Conservation (phyloP, 2,329 filamentous ascomycete species). For the Gaeumannomyces tritici region DNA sequence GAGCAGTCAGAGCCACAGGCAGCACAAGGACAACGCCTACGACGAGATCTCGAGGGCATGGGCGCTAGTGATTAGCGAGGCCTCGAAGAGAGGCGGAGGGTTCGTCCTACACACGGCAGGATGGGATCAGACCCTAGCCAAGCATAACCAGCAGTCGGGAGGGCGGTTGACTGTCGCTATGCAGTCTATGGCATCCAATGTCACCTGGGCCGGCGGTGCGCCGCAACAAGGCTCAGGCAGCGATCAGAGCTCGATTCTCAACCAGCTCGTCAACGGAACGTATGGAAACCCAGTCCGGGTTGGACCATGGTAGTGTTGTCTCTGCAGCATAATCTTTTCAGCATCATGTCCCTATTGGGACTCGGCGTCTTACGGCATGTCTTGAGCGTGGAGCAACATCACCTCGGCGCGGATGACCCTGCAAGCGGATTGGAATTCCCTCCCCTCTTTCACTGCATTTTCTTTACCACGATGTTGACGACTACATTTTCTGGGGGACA, state of each 20-base stretch:
- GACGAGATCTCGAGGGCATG: conserved; percentile 93
- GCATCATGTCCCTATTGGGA: background rate
- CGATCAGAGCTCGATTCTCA: conserved; percentile 48
- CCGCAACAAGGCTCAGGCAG: conserved; percentile 20
- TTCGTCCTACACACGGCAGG: conserved; percentile 82
- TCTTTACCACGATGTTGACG: background rate
- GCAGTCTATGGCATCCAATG: conserved; percentile 60
- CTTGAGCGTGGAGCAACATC: background rate
- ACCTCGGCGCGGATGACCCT: background rate
- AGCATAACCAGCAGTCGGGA: conserved; percentile 80
- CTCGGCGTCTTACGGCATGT: background rate
- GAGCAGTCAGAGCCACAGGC: conserved; percentile 78
- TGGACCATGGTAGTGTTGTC: conserved; percentile 43
- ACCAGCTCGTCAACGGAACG: conserved; percentile 51
- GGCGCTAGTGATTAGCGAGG: conserved; percentile 84
- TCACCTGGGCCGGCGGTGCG: conserved; percentile 62
- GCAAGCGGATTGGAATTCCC: background rate
- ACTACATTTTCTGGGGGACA: background rate
- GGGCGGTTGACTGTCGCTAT: conserved; percentile 75
- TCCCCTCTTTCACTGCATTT: conserved; percentile 5
- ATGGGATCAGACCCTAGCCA: conserved; percentile 81
- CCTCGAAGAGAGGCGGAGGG: conserved; percentile 81
- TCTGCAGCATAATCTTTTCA: background rate
- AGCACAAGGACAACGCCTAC: conserved; percentile 92
- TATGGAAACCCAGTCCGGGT: conserved; percentile 52